Evolutionary conservation across 1,284 basidiomycete species (phyloP), one percentile per base, ranked within the genome.

Genomic region (Cutaneotrichosporon cavernicola): DNA sequence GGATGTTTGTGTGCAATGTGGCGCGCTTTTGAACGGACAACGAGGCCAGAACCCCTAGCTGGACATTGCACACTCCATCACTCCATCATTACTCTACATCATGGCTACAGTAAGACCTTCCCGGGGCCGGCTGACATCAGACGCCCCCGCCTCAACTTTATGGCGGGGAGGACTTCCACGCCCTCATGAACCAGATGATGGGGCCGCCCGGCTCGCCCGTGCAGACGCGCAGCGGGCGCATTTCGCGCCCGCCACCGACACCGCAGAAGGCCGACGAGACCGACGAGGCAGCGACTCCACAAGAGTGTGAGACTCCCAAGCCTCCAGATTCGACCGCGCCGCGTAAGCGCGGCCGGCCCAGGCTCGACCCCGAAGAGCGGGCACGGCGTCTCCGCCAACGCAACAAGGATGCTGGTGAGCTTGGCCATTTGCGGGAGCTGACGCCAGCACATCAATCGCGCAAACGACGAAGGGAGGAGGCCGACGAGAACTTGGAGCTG

Each of bases 211-310:
- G 52, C 52, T 53, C 26, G 31, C 16, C 18, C 31, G 53, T 55
- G 7, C 53, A 55, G 34, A 60, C 58, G n/a, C 53, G 52, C 34
- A 55, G 40, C 46, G 60, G 60, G 11, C 38, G 60, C 11, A 55
- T 61, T 32, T 60, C 58, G 31, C 58, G 58, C n/a, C 58, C 58
- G 16, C 57, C 57, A 3, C 43, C 57, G 31, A 21, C 40, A 9
- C 57, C 57, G 21, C 34, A 56, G 55, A 13, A 22, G 4, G 30
- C 18, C 16, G 22, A 30, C 56, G 13, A 40, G 30, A 9, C 53
- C 18, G 34, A 21, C n/a, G 5, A 22, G 5, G 21, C 11, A 18
- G 40, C 22, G 18, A 18, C 56, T 1, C 34, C 34, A 36, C 38
- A 53, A 53, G 53, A 9, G 1, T 6, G 32, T 14, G 32, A 5